A percentile compares a stretch with the other conserved stretches of the same genome.
Evolutionary conservation across 345 rosid genomes (phyloP).

Genomic region (Eucalyptus guilfoylei): DNA sequence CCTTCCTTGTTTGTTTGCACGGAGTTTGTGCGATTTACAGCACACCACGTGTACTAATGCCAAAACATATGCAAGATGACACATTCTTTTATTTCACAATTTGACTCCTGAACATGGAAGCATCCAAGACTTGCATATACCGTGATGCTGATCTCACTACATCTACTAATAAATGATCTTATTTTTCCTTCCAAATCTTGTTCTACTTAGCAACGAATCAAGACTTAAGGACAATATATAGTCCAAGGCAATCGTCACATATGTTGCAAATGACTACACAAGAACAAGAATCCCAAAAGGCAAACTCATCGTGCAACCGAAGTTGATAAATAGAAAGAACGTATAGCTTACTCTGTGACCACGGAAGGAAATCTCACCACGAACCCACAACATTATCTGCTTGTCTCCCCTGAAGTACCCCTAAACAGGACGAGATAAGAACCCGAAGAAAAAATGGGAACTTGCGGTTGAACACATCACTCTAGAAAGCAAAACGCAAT

Average conservation of each 20-base stretch:
- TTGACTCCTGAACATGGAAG: background rate
- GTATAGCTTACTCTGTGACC: background rate
- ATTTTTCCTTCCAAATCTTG: background rate
- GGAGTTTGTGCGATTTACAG: no score
- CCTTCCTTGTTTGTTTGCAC: no score
- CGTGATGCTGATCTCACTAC: background rate
- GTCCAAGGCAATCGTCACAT: background rate
- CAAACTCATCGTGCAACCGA: background rate
- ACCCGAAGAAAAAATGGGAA: no score
- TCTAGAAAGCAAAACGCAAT: background rate
- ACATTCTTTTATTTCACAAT: no score
- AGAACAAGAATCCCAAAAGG: background rate
- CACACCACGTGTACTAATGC: no score
- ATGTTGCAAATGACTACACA: slow-evolving; percentile 16
- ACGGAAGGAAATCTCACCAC: background rate
- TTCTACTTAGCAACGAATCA: background rate
- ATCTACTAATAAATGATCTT: background rate
- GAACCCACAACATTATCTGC: no score
- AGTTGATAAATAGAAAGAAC: background rate
- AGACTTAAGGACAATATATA: background rate
- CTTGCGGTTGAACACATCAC: no score
- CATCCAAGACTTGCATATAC: background rate
- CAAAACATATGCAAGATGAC: no score
- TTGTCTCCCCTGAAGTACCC: no score
- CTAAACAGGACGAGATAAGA: no score